Base-by-base conservation (phyloP, 2,329 filamentous ascomycete species). In the Knufia petricola region DNA sequence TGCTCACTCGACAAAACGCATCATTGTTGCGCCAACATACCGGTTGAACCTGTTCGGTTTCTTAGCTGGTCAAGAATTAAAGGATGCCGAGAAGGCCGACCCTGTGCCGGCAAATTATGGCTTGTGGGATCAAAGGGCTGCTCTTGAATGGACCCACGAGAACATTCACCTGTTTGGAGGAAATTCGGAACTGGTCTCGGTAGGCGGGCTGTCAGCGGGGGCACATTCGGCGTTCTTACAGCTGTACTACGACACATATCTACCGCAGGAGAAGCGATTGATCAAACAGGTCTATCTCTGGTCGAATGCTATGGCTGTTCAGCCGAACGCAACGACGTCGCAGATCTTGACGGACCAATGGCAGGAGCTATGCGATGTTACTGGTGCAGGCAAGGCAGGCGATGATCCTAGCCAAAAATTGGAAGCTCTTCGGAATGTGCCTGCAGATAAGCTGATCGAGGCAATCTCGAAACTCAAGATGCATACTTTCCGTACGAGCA, bases 41-140 rank as follows among this genome's bases (percentile, higher is more conserved):
- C 67, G 66, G 15, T 62, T 73, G 48, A 73, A 72, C 23, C 58
- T 73, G 0, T 74, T 75, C 34, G 73, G 73, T 0, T 76, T 76
- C 52, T 57, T 75, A 2, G 67, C 69, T 1, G 66, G 70, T 1
- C 50, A 63, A 2, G 64, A 68, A 9, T 60, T 72, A 2, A 13
- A 40, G 21, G 31, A 34, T 13, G 40, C 46, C 0, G 61, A 64
- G 6, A 61, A 59, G 26, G 57, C 65, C 20, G 58, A 60, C 2
- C 55, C 59, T 3, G 60, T 61, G 3, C 60, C 59, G 2, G 60
- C 68, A 1, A 71, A 72, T 50, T 68, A 64, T 51, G 69, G 69
- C 1, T 60, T 72, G 0, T 69, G 66, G 57, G 75, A 78, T 51
- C 73, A 77, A 52, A 61, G 69, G 1, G 59, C 71, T 10, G 74